Evolutionary conservation across 2,329 filamentous ascomycete genomes (phyloP).

Genomic region (Exophiala mesophila): DNA sequence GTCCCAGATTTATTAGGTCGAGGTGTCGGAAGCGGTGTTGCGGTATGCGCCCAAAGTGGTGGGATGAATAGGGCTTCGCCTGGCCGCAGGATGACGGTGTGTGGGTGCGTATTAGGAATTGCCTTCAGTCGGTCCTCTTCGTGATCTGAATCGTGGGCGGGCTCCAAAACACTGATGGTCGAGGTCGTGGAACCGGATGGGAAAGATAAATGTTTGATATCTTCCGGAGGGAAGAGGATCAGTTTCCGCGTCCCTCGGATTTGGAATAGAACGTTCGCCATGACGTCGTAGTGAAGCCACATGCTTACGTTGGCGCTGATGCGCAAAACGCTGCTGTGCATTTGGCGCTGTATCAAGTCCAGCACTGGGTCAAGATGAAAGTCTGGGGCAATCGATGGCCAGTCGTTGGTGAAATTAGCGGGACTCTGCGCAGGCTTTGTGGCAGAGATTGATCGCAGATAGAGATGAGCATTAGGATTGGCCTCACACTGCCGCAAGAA

Average conservation of each 20-base stretch:
- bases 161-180: slow-evolving; percentile 63
- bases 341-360: slow-evolving; percentile 52
- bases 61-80: slow-evolving; percentile 80
- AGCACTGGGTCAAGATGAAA: slow-evolving; percentile 65
- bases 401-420: slow-evolving; percentile 67
- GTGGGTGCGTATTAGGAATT: slow-evolving; percentile 62
- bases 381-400: slow-evolving; percentile 62
- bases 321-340: slow-evolving; percentile 73
- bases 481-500: slow-evolving; percentile 54
- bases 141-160: slow-evolving; percentile 29
- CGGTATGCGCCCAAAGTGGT: slow-evolving; percentile 78
- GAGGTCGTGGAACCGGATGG: slow-evolving; percentile 76
- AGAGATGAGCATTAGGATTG: slow-evolving; percentile 59
- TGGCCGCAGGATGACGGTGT: slow-evolving; percentile 60
- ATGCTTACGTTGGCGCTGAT: slow-evolving; percentile 76
- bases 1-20: background rate
- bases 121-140: slow-evolving; percentile 39
- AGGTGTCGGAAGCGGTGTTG: slow-evolving; percentile 49
- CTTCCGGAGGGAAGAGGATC: slow-evolving; percentile 71
- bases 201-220: slow-evolving; percentile 66
- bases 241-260: slow-evolving; percentile 68
- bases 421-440: slow-evolving; percentile 64
- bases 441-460: slow-evolving; percentile 71
- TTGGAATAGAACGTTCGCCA: slow-evolving; percentile 83
- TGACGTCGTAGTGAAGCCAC: slow-evolving; percentile 88